Percentiles rank a stretch among this genome's conserved stretches.
Conservation (phyloP, 257 asterid species). For the Anisodus acutangulus region DNA sequence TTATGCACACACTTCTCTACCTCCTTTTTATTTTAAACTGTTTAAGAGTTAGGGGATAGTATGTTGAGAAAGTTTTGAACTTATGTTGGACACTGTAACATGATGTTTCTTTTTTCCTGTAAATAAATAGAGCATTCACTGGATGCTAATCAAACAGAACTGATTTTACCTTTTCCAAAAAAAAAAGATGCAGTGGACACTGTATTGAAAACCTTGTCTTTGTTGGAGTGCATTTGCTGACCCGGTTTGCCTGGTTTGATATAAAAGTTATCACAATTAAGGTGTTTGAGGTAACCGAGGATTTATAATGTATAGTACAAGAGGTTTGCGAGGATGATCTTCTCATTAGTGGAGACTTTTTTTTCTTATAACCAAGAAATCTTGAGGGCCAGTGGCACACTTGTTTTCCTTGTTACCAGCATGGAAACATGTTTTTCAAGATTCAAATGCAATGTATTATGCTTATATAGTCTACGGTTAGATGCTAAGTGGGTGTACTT, state of each 20-base stretch:
- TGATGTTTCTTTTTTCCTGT: not conserved
- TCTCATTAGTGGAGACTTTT: not conserved
- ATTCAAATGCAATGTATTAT: not conserved
- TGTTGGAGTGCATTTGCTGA: not conserved
- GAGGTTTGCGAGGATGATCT: not conserved
- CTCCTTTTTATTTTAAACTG: not conserved
- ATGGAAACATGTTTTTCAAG: not conserved
- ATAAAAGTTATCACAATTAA: not conserved
- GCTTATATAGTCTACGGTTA: not conserved
- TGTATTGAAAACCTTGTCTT: not conserved
- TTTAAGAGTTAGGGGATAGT: not conserved
- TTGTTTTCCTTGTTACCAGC: conserved; percentile 5
- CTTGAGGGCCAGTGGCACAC: not conserved
- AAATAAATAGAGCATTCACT: not conserved
- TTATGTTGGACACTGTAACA: not conserved
- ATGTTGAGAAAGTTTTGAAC: conserved; percentile 9
- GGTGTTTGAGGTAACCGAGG: not conserved
- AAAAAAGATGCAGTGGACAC: not conserved
- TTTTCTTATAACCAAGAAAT: not conserved
- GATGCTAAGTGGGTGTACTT: not conserved
- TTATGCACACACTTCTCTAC: not conserved
- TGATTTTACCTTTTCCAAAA: not conserved
- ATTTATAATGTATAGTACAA: not conserved
- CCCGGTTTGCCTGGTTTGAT: not conserved
- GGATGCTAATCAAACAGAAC: not conserved